Percentiles rank a stretch among this genome's conserved stretches.
These are phyloP conservation scores for Nyssa sinensis DNA, from an alignment of 148 eudicot genomes.

Conservation along the genomic window DNA sequence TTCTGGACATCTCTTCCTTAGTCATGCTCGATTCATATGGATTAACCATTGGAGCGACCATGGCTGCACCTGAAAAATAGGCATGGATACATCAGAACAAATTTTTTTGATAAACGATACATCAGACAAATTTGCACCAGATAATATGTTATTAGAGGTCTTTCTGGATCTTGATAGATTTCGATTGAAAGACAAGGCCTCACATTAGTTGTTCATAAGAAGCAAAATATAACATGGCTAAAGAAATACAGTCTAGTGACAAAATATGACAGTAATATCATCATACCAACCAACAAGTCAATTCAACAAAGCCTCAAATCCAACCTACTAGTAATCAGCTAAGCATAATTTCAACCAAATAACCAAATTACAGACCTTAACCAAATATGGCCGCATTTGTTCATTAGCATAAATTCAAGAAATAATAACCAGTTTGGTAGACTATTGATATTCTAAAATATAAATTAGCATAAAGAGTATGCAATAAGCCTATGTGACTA, in stretches of 20 bases:
- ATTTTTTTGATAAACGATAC: not conserved
- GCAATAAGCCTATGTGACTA: too few species aligned
- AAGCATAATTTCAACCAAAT: not conserved
- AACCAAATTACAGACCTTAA: not conserved
- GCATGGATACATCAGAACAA: conserved; percentile 9
- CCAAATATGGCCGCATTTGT: not conserved
- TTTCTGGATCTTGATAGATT: not conserved
- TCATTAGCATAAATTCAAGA: not conserved
- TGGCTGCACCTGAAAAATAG: conserved; percentile 59
- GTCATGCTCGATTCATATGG: conserved; percentile 89
- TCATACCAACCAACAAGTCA: not conserved
- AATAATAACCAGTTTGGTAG: not conserved
- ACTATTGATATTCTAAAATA: too few species aligned
- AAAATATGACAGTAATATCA: not conserved
- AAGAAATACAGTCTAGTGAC: not conserved
- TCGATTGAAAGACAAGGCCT: not conserved
- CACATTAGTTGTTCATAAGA: not conserved
- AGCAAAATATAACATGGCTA: not conserved
- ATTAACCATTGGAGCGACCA: conserved; percentile 84
- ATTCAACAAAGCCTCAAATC: not conserved
- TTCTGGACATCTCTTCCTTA: conserved; percentile 69
- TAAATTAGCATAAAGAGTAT: too few species aligned
- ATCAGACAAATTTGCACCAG: not conserved
- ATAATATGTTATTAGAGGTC: not conserved
- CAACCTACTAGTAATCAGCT: not conserved